Evolutionary conservation across 1,284 basidiomycete genomes (phyloP).

Genomic region (Sporisorium graminicola): DNA sequence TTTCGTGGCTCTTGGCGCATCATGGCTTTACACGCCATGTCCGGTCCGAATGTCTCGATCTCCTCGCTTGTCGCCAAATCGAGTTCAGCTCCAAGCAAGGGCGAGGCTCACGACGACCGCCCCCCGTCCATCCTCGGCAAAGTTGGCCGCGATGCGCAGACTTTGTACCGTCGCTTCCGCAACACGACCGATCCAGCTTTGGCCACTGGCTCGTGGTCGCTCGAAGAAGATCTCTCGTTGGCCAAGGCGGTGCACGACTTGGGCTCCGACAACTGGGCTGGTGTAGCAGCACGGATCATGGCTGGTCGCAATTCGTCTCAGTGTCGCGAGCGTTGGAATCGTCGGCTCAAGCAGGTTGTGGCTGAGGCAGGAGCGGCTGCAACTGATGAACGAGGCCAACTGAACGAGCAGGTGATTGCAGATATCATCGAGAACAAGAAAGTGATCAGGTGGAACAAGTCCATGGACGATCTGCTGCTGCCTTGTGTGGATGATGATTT

Average conservation of each 20-base stretch:
- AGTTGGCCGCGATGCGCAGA: constrained; percentile 26
- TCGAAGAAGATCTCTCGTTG: constrained; percentile 29
- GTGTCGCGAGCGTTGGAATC: constrained; percentile 41
- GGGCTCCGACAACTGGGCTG: constrained; percentile 33
- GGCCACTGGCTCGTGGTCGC: constrained; percentile 33
- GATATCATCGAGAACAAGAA: constrained; percentile 14
- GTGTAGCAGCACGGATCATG: constrained; percentile 24
- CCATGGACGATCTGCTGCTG: constrained; percentile 27
- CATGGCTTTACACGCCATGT: constrained; percentile 29
- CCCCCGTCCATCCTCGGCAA: constrained; percentile 21
- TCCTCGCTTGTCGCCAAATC: background rate
- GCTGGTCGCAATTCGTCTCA: constrained; percentile 36
- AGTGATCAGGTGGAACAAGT: constrained; percentile 25
- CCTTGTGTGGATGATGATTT: constrained; percentile 20
- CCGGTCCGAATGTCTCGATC: constrained; percentile 16
- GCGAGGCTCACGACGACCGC: background rate
- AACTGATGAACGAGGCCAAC: background rate
- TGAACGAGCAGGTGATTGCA: constrained; percentile 10
- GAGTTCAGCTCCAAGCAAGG: background rate
- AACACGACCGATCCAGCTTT: constrained; percentile 41
- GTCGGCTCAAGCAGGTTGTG: constrained; percentile 29
- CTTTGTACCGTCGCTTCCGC: constrained; percentile 36
- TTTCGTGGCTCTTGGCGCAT: constrained; percentile 46
- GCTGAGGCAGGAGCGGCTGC: background rate
- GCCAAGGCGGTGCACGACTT: constrained; percentile 19